These are phyloP conservation scores for Blastobotrys chiropterorum DNA, from an alignment of 805 yeast species.

Conservation along the genomic window DNA sequence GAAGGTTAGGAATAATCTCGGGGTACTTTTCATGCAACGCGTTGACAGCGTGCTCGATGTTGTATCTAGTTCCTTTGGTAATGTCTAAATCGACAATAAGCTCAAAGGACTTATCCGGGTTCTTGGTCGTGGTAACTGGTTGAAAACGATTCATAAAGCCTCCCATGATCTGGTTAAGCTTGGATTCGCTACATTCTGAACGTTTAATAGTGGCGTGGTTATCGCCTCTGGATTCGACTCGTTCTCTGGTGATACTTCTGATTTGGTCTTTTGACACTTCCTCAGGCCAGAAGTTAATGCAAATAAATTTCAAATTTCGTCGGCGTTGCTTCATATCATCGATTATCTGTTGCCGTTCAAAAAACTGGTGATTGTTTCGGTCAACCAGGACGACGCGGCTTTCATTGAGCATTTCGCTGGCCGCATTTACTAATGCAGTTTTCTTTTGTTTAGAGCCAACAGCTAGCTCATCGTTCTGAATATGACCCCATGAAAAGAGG, in stretches of 20 bases:
- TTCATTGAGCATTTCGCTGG: slow-evolving; percentile 30
- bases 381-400: slow-evolving; percentile 62
- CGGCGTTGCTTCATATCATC: slow-evolving; percentile 30
- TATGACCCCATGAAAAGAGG: slow-evolving; percentile 64
- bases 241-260: slow-evolving; percentile 47
- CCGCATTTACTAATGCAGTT: slow-evolving; percentile 18
- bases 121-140: slow-evolving; percentile 38
- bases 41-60: slow-evolving; percentile 41
- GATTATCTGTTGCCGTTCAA: slow-evolving; percentile 66
- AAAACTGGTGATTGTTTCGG: slow-evolving; percentile 68
- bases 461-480: slow-evolving; percentile 67
- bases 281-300: slow-evolving; percentile 57
- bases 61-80: slow-evolving; percentile 42
- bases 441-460: slow-evolving; percentile 11
- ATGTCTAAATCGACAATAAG: slow-evolving; percentile 52
- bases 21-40: slow-evolving; percentile 40
- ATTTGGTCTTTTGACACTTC: slow-evolving; percentile 29
- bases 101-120: slow-evolving; percentile 68
- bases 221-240: slow-evolving; percentile 72
- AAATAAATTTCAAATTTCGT: slow-evolving; percentile 44
- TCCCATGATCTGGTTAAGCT: slow-evolving; percentile 57
- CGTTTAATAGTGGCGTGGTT: slow-evolving; percentile 76
- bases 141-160: slow-evolving; percentile 71
- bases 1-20: slow-evolving; percentile 35
- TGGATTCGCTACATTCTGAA: slow-evolving; percentile 32